Percentiles rank a stretch among this genome's conserved stretches.
phyloP scores from a whole-genome alignment of 257 asterid species.

The Fraxinus anomala region DNA sequence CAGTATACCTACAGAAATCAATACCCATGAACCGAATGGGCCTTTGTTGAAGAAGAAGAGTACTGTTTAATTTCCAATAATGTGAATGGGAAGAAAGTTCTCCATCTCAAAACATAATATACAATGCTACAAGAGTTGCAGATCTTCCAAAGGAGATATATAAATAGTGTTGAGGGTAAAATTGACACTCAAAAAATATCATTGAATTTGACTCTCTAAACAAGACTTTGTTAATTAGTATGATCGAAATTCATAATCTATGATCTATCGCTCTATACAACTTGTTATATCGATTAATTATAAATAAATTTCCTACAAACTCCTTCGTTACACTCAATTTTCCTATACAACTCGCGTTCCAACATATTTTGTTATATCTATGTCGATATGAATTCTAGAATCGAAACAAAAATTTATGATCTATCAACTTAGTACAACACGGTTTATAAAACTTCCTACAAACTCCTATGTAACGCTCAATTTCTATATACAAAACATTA shows the following conservation, averaged over 20 bases:
- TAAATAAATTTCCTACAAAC: too few species aligned
- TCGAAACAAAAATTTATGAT: too few species aligned
- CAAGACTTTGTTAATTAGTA: too few species aligned
- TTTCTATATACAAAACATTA: too few species aligned
- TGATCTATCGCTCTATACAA: neutral
- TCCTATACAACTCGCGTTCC: too few species aligned
- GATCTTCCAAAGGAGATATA: neutral
- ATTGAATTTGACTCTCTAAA: neutral
- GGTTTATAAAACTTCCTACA: neutral
- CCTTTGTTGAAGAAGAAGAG: neutral
- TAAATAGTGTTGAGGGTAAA: neutral
- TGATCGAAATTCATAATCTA: too few species aligned
- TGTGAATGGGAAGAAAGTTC: neutral
- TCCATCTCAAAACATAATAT: neutral
- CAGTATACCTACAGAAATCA: neutral
- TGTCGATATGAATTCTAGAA: too few species aligned
- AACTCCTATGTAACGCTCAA: neutral
- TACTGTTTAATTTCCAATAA: neutral
- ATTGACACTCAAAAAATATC: neutral
- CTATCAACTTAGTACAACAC: too few species aligned
- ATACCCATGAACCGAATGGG: neutral
- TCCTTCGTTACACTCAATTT: too few species aligned
- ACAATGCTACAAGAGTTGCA: neutral
- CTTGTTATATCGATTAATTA: too few species aligned
- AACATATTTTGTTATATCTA: too few species aligned